These are phyloP conservation scores for Stachybotrys echinatus DNA, from an alignment of 2,329 filamentous ascomycete genomes.

Conservation along the genomic window DNA sequence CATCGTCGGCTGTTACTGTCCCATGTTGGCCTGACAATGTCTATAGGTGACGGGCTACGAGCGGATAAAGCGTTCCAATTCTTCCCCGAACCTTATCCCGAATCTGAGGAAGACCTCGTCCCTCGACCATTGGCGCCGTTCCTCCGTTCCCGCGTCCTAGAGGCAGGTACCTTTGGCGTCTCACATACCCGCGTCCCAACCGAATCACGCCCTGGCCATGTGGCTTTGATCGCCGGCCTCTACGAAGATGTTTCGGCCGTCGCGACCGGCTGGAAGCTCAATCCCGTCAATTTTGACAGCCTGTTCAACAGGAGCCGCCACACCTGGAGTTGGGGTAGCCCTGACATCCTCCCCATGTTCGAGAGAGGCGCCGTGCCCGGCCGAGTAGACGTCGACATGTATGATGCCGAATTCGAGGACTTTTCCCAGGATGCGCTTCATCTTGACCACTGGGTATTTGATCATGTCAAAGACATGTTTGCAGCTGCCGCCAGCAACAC, in stretches of 20 bases:
- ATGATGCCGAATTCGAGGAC: constrained; percentile 81
- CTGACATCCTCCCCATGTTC: constrained; percentile 97
- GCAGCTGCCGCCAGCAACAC: constrained; percentile 71
- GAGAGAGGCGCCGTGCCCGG: constrained; percentile 85
- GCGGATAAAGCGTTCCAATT: constrained; percentile 97
- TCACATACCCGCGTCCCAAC: constrained; percentile 96
- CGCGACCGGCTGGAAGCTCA: constrained; percentile 96
- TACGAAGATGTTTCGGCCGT: constrained; percentile 98
- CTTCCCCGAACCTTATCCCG: constrained; percentile 78
- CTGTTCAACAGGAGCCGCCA: constrained; percentile 96
- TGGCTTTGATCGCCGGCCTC: constrained; percentile 90
- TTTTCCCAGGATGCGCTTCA: constrained; percentile 77
- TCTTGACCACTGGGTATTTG: constrained; percentile 93
- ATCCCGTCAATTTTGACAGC: constrained; percentile 97
- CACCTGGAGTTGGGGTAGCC: constrained; percentile 99
- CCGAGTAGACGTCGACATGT: constrained; percentile 80
- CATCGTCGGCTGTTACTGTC: not conserved
- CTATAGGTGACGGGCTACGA: constrained; percentile 76
- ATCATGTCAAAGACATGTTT: constrained; percentile 85
- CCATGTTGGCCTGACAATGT: constrained; percentile 6
- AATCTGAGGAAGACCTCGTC: constrained; percentile 57
- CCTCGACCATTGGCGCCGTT: constrained; percentile 85
- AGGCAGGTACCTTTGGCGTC: constrained; percentile 91
- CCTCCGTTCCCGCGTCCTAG: constrained; percentile 79
- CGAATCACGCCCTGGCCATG: constrained; percentile 92